Evolutionary conservation across 345 rosid genomes (phyloP), one percentile per base, ranked within the genome.

Genomic region (Rhizophora mangle): DNA sequence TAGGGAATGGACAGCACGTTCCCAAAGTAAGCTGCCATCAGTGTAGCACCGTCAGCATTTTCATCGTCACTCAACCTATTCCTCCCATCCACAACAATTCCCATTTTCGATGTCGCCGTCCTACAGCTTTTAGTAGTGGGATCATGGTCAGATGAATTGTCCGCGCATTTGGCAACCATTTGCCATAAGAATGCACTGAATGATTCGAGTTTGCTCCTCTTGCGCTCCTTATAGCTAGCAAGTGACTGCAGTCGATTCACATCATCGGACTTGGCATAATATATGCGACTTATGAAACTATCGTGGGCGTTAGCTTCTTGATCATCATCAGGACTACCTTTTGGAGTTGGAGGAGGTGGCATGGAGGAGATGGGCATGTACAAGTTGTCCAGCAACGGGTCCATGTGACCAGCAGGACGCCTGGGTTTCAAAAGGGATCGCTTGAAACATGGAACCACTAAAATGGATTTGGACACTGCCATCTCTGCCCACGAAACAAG

Each of bases 11-110:
- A 87, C 7, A 91, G 80, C 18, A 87, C 97, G 66, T 91, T 91
- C 34, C 94, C 94, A n/a, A 89, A 85, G 63, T 85, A 84, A 3
- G 77, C 72, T 6, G 30, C 53, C 85, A 86, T 76, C 11, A 55
- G 8, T 3, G 52, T 47, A 6, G 68, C 46, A 13, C 13, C 60
- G 0, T 74, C 31, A 2, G 30, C 20, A 19, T 62, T 56, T 39
- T 59, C 20, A 24, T 62, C 60, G 32, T 70, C 64, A 52, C 70
- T 71, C 43, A 90, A 55, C 67, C 85, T 83, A 2, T 34, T 71
- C 81, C 96, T 78, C 46, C 96, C 96, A 29, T 90, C 92, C 39
- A 91, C 90, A 3, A 87, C 87, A 53, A 91, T 75, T 8, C 95
- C 96, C 62, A 91, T 78, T 71, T 81, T 85, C 1, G 89, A 73